phyloP scores from a whole-genome alignment of 2,329 filamentous ascomycete species.

The Coleophoma crateriformis region DNA sequence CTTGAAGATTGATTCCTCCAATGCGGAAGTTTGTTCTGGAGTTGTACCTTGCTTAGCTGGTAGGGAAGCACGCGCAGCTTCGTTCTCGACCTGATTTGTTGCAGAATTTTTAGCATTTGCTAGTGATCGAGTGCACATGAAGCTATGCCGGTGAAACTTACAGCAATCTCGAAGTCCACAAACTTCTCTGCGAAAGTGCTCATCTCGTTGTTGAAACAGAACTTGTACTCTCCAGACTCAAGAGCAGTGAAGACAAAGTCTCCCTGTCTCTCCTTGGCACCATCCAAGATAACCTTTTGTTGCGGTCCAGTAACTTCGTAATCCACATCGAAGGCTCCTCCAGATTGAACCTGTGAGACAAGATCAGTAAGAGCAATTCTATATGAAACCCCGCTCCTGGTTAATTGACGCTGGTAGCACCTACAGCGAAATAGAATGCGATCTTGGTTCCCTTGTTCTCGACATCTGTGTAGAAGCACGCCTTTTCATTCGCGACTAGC shows the following conservation, averaged over 20 bases:
- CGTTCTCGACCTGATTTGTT: conserved; percentile 73
- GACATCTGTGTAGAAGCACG: conserved; percentile 86
- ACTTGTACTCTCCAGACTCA: conserved; percentile 81
- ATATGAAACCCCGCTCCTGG: too few relatives aligned
- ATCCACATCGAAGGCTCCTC: conserved; percentile 95
- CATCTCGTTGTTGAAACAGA: conserved; percentile 99
- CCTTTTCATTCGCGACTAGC: conserved; percentile 82
- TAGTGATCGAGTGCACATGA: too few relatives aligned
- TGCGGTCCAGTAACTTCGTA: conserved; percentile 81
- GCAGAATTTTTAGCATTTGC: too few relatives aligned
- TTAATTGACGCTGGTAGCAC: conserved; percentile 26
- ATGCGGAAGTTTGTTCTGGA: conserved; percentile 79
- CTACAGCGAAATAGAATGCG: conserved; percentile 96
- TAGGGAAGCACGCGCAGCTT: conserved; percentile 65
- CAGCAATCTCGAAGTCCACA: conserved; percentile 96
- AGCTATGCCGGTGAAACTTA: conserved; percentile 37
- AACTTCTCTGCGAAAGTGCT: conserved; percentile 96
- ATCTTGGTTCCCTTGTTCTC: conserved; percentile 80
- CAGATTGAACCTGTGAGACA: conserved; percentile 77
- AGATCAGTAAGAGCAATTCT: too few relatives aligned
- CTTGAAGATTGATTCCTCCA: conserved; percentile 95
- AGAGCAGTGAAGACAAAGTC: conserved; percentile 97
- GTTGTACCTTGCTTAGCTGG: conserved; percentile 84
- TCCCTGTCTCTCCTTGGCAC: conserved; percentile 87
- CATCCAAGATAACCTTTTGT: conserved; percentile 76